Evolutionary conservation across 305 asterid species (phyloP).

Genomic region (Fraxinus velutina): DNA sequence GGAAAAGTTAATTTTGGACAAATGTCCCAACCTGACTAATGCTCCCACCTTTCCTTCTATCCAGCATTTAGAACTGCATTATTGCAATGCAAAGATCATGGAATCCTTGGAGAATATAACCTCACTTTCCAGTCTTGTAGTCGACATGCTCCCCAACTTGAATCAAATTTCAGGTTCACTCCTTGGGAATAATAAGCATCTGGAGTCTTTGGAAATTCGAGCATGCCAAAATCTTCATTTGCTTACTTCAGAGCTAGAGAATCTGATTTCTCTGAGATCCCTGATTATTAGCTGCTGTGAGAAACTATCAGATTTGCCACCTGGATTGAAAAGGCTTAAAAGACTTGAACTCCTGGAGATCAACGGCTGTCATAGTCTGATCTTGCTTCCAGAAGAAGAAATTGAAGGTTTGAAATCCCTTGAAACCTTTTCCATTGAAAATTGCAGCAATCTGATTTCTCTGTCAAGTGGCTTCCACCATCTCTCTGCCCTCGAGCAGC

Average conservation of each 20-base stretch:
- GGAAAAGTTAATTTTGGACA: constrained; percentile 8
- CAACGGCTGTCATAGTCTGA: constrained; percentile 22
- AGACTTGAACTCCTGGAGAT: constrained; percentile 20
- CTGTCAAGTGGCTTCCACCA: constrained; percentile 21
- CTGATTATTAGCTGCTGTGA: constrained; percentile 18
- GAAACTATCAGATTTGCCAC: constrained; percentile 18
- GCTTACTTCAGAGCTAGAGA: constrained; percentile 14
- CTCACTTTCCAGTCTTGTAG: constrained; percentile 11
- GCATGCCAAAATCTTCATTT: constrained; percentile 13
- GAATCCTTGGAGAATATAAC: background rate
- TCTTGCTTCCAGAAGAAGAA: constrained; percentile 19
- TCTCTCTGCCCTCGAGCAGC: constrained; percentile 24
- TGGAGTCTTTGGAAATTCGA: constrained; percentile 21
- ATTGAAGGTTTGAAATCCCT: constrained; percentile 23
- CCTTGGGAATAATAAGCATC: background rate
- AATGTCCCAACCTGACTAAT: constrained; percentile 17
- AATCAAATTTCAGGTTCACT: constrained; percentile 8
- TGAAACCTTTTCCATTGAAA: constrained; percentile 19
- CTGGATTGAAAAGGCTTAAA: constrained; percentile 11
- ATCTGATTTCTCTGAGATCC: constrained; percentile 16
- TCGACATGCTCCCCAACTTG: constrained; percentile 16
- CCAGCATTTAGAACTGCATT: constrained; percentile 20
- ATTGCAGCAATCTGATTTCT: constrained; percentile 22
- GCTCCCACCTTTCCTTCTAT: constrained; percentile 19
- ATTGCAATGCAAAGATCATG: constrained; percentile 18